Evolutionary conservation across 2,329 filamentous ascomycete species (phyloP).

Genomic region (Sporothrix luriei): DNA sequence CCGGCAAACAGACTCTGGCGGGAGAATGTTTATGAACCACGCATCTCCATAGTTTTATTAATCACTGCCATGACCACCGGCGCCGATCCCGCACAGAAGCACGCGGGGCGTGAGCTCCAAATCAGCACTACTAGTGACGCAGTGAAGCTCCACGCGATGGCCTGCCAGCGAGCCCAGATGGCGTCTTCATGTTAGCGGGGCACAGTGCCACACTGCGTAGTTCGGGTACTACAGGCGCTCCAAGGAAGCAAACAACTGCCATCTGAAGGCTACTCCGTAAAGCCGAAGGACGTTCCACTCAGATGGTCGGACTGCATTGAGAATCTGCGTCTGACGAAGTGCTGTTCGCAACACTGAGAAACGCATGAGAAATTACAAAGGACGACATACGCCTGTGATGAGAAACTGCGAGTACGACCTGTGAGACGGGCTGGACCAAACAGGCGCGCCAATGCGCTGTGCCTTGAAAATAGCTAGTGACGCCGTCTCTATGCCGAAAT

Average conservation of each 20-base stretch:
- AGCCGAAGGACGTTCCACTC: background rate
- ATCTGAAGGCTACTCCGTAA: slow-evolving; percentile 19
- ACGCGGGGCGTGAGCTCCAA: slow-evolving; percentile 8
- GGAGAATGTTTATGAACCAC: background rate
- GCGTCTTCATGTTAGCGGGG: slow-evolving; percentile 1
- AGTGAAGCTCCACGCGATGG: background rate
- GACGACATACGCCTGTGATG: too few relatives aligned
- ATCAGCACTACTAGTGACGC: background rate
- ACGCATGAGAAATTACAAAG: too few relatives aligned
- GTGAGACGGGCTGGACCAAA: too few relatives aligned
- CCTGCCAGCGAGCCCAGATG: background rate
- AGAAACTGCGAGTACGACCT: too few relatives aligned
- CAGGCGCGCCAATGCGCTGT: background rate
- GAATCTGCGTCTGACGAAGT: background rate
- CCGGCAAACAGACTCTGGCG: background rate
- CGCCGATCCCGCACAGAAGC: slow-evolving; percentile 7
- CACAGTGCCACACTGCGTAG: background rate
- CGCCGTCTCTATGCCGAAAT: slow-evolving; percentile 10
- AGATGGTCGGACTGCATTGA: background rate
- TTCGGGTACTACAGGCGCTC: background rate
- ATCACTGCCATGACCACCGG: background rate
- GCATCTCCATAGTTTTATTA: background rate
- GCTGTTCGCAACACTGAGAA: too few relatives aligned
- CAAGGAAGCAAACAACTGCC: slow-evolving; percentile 10
- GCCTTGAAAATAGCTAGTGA: background rate